Conservation (phyloP, 495 filamentous ascomycete species). For the Hyaloscypha finlandica region DNA sequence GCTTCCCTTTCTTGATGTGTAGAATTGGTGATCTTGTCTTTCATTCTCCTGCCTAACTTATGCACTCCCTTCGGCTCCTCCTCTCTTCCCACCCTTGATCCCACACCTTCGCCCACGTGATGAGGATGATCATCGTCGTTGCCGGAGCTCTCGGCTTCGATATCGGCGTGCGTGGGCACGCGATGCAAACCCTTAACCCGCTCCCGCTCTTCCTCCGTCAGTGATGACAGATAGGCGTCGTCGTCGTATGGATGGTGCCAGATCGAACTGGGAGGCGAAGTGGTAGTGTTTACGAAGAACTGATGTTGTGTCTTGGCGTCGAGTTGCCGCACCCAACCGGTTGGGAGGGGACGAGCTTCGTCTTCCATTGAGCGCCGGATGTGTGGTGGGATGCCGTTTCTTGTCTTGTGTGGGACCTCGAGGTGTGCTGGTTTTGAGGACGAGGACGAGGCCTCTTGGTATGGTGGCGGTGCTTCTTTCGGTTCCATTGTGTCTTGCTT, state of each 20-base stretch:
- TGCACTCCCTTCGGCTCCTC: slow-evolving; percentile 12
- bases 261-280: slow-evolving; percentile 46
- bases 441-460: slow-evolving; percentile 10
- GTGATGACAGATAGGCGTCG: slow-evolving; percentile 42
- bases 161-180: slow-evolving; percentile 40
- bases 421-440: neutral
- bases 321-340: slow-evolving; percentile 48
- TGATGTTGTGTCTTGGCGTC: slow-evolving; percentile 47
- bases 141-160: slow-evolving; percentile 40
- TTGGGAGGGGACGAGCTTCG: slow-evolving; percentile 44
- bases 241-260: slow-evolving; percentile 57
- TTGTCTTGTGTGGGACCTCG: slow-evolving; percentile 22
- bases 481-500: slow-evolving; percentile 16
- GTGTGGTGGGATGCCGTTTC: slow-evolving; percentile 45
- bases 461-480: slow-evolving; percentile 21
- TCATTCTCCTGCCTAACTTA: slow-evolving; percentile 48
- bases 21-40: slow-evolving; percentile 46
- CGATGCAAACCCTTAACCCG: slow-evolving; percentile 37
- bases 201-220: slow-evolving; percentile 41
- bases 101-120: slow-evolving; percentile 1
- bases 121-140: slow-evolving; percentile 41
- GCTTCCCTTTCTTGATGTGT: slow-evolving; percentile 48
- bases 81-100: neutral
- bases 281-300: slow-evolving; percentile 53
- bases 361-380: slow-evolving; percentile 53